Base-by-base conservation (phyloP, 2,329 filamentous ascomycete genomes). In the Phoma herbarum region DNA sequence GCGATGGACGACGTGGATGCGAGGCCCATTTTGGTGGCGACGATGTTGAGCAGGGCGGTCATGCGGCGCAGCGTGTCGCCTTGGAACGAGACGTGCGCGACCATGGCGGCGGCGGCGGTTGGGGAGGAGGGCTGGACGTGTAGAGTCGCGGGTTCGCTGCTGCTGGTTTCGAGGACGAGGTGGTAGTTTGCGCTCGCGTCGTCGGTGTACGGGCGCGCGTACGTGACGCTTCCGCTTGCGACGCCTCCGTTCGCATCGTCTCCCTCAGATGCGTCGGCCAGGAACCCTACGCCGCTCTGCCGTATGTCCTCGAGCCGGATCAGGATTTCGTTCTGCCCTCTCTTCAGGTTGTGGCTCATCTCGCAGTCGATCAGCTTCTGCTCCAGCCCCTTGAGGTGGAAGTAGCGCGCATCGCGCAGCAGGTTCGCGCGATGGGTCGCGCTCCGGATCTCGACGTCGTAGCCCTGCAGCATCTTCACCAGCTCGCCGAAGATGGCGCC, bases 371-470 rank as follows among this genome's bases (percentile, higher is more conserved):
- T 90, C 11, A 98, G 82, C 63, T 87, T 88, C 77, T 98, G 94
- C 78, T 98, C 94, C 0, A 97, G 80, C 0, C 92, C 93, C 72
- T 93, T 94, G 67, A 98, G 88, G 75, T 97, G 92, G 76, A 94
- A 97, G 76, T 97, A 98, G 51, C 91, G 88, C 62, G 92, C 95
- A 76, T 98, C 94, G 39, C 91, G 85, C 1, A 98, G 81, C 3
- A 98, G 20, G 83, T 57, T 90, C 86, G 22, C 86, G 83, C 94
- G 88, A 71, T 98, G 94, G 2, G 84, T 82, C 63, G 93, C 90
- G 74, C 88, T 85, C 52, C 88, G 85, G 59, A 97, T 91, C 22
- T 89, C 83, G 1, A 97, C 78, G 0, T 91, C 89, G 75, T 97
- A 97, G 4, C 94, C 94, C 51, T 91, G 87, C 4, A 97, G 82